Base-by-base conservation (phyloP, 805 yeast genomes). In the Schizosaccharomyces lindneri region DNA sequence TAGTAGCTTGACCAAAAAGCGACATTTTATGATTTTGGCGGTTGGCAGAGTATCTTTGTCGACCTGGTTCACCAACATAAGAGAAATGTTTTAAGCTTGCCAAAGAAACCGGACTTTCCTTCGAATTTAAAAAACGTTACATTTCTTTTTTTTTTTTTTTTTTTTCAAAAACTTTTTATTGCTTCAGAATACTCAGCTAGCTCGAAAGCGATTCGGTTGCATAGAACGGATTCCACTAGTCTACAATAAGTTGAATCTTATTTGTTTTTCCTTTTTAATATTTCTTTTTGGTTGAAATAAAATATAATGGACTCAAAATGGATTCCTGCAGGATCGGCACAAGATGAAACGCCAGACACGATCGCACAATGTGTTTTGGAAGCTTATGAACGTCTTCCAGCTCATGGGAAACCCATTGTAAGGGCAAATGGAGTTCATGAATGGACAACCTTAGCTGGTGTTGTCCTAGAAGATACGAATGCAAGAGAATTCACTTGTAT, bases 361-460 rank as follows among this genome's bases (percentile, higher is more conserved):
- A 17, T 46, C 21, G 51, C 51, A 2, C 51, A 46, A 17, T 46
- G 27, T 17, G 57, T 51, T 39, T 29, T 51, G n/a, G 36, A 51
- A 11, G 36, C 31, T 17, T 51, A 19, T 24, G 7, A 29, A n/a
- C 36, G 36, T 17, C 36, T 51, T 4, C 46, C 60, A 11, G 19
- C 29, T 2, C 43, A 57, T 31, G 60, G 60, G 6, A 36, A 41
- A 41, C 60, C 60, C 1, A 57, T 41, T 36, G 24, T 57, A 19
- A 27, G 60, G 36, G 43, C 60, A 31, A 57, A 57, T 36, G 60
- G 60, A 24, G 43, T 57, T 5, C 39, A n/a, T 27, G 60, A 57
- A 57, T 57, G 60, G 60, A 57, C 60, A 4, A 57, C 60, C 5
- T 57, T 57, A 17, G 60, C 60, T 36, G 60, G 60, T 13, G 39